Conservation (phyloP, 1,284 basidiomycete genomes). For the Ustanciosporium gigantosporum region DNA sequence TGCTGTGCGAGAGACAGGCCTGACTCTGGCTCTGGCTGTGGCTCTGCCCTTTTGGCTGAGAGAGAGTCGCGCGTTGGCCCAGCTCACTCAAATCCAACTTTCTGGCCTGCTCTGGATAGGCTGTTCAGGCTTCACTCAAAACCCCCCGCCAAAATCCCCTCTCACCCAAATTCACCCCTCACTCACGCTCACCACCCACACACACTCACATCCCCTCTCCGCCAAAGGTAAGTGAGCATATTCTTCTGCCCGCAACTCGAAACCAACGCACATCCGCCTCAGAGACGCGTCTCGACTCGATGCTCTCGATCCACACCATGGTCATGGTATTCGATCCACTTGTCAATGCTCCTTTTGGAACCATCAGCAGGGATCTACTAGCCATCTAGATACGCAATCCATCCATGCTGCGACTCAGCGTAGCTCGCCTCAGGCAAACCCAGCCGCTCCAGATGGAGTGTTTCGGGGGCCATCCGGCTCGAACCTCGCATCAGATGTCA, state of each 20-base stretch:
- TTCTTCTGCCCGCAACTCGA: conserved; percentile 14
- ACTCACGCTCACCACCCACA: conserved; percentile 25
- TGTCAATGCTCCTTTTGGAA: conserved; percentile 12
- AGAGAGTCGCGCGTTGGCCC: neutral
- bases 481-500: too few species aligned
- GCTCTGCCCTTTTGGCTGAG: neutral
- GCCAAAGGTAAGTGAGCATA: conserved; percentile 30
- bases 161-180: conserved; percentile 25
- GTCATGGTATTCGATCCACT: conserved; percentile 7
- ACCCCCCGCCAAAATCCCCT: conserved; percentile 20
- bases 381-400: conserved; percentile 21
- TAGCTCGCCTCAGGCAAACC: too few species aligned
- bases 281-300: conserved; percentile 36
- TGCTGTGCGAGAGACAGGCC: neutral
- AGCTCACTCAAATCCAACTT: neutral
- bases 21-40: neutral
- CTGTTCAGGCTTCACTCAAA: too few species aligned
- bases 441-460: too few species aligned
- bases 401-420: too few species aligned
- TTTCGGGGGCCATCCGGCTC: too few species aligned
- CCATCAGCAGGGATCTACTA: conserved; percentile 13
- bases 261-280: conserved; percentile 3
- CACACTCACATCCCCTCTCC: conserved; percentile 11
- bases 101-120: conserved; percentile 10
- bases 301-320: conserved; percentile 10